Percentiles rank a stretch among this genome's conserved stretches.
Conservation (phyloP, 2,329 filamentous ascomycete genomes). For the Penicillium sp. region DNA sequence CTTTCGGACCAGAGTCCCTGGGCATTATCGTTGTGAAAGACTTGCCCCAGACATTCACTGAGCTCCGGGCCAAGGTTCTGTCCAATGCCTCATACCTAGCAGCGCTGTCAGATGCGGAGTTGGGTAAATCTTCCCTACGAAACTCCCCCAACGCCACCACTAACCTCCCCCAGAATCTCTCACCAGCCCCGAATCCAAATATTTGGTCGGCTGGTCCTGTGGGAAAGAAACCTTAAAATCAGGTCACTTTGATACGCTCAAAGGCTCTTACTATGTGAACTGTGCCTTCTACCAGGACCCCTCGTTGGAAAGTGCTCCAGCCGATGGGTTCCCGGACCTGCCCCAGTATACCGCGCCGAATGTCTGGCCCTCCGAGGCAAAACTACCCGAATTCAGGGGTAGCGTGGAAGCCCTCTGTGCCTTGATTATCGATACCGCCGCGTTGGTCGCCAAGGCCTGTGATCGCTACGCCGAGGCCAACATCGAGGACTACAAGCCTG, state of each 20-base stretch:
- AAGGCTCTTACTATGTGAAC: conserved; percentile 67
- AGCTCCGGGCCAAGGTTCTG: conserved; percentile 72
- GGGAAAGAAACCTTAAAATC: conserved; percentile 65
- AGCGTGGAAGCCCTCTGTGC: conserved; percentile 75
- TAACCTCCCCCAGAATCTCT: conserved; percentile 37
- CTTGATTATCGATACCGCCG: conserved; percentile 86
- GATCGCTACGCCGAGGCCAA: conserved; percentile 81
- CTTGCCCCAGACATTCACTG: conserved; percentile 70
- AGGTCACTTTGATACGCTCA: conserved; percentile 63
- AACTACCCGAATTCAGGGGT: conserved; percentile 73
- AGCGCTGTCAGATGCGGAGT: conserved; percentile 69
- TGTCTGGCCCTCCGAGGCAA: conserved; percentile 73
- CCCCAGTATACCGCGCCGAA: conserved; percentile 89
- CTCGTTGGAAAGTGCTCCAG: conserved; percentile 39
- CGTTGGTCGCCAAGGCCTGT: conserved; percentile 85
- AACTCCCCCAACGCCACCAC: conserved; percentile 25
- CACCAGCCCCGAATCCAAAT: conserved; percentile 53
- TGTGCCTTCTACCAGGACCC: conserved; percentile 56
- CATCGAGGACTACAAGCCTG: conserved; percentile 72
- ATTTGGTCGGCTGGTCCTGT: conserved; percentile 65
- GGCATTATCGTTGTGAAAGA: conserved; percentile 94
- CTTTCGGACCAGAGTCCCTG: conserved; percentile 86
- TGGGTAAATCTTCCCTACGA: conserved; percentile 56
- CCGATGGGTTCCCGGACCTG: conserved; percentile 55
- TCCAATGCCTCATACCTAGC: conserved; percentile 89